Evolutionary conservation across 768 basidiomycete species (phyloP).

Genomic region (Suillus fuscotomentosus): DNA sequence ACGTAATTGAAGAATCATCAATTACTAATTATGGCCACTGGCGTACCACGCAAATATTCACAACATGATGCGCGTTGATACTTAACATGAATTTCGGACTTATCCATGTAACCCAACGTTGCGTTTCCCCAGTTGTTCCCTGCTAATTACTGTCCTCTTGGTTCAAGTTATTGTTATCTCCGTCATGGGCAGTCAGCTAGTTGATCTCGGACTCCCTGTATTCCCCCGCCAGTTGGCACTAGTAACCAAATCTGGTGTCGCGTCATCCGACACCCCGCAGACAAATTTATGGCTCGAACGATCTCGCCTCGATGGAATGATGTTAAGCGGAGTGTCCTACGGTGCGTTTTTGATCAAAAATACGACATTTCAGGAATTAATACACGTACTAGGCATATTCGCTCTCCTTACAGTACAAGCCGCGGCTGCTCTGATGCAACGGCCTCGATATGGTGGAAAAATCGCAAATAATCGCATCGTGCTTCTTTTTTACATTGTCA

Average conservation of each 20-base stretch:
- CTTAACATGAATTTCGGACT: neutral
- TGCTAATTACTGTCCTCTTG: conserved; percentile 12
- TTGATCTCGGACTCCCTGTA: conserved; percentile 1
- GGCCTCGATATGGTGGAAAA: conserved; percentile 3
- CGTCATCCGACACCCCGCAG: conserved; percentile 18
- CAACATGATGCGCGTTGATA: neutral
- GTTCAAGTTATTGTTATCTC: conserved; percentile 13
- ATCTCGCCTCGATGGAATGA: conserved; percentile 23
- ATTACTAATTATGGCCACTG: neutral
- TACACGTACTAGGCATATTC: conserved; percentile 17
- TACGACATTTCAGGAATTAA: neutral
- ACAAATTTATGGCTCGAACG: conserved; percentile 28
- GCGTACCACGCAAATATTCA: neutral
- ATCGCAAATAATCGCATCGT: neutral
- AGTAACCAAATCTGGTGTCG: neutral
- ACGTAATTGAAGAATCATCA: neutral
- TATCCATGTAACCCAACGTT: neutral
- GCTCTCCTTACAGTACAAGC: conserved; percentile 21
- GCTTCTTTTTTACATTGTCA: conserved; percentile 20
- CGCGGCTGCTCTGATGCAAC: conserved; percentile 7
- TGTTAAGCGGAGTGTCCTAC: conserved; percentile 20
- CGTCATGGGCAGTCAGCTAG: neutral
- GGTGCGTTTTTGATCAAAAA: conserved; percentile 11
- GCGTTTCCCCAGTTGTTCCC: neutral
- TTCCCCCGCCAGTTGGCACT: neutral